Conservation (phyloP, 768 basidiomycete genomes). For the Russula lepida region DNA sequence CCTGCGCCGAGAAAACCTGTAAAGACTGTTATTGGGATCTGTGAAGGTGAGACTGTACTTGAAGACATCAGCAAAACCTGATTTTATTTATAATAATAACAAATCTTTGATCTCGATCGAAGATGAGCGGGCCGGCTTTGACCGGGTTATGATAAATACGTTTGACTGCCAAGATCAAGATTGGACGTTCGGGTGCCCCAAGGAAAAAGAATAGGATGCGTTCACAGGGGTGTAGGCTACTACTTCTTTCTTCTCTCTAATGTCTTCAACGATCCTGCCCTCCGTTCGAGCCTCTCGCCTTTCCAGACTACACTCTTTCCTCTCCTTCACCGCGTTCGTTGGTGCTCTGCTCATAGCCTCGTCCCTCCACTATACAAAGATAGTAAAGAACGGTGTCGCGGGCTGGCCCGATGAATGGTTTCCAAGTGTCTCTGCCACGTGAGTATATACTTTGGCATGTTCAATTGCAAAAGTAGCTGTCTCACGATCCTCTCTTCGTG, state of each 20-base stretch:
- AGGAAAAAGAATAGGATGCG: neutral
- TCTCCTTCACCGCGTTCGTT: slow-evolving; percentile 58
- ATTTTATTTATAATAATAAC: too few species aligned
- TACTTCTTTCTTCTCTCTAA: neutral
- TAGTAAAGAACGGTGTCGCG: slow-evolving; percentile 79
- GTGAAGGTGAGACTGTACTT: neutral
- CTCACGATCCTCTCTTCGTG: neutral
- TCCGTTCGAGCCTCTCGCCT: slow-evolving; percentile 44
- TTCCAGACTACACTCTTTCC: slow-evolving; percentile 53
- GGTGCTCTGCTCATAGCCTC: slow-evolving; percentile 57
- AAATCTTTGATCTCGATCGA: too few species aligned
- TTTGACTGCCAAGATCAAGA: neutral
- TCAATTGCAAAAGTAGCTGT: too few species aligned
- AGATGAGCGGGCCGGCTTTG: neutral
- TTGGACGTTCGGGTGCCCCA: neutral
- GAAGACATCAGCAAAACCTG: too few species aligned
- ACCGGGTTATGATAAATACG: neutral
- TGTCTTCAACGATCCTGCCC: slow-evolving; percentile 8
- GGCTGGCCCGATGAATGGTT: slow-evolving; percentile 86
- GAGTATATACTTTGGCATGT: slow-evolving; percentile 25
- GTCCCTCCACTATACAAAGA: slow-evolving; percentile 67
- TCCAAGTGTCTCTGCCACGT: slow-evolving; percentile 84
- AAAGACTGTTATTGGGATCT: slow-evolving; percentile 87
- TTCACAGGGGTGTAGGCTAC: neutral
- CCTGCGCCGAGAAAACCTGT: slow-evolving; percentile 90